phyloP scores from a whole-genome alignment of 1,284 basidiomycete species.

The Austroboletus niveus region DNA sequence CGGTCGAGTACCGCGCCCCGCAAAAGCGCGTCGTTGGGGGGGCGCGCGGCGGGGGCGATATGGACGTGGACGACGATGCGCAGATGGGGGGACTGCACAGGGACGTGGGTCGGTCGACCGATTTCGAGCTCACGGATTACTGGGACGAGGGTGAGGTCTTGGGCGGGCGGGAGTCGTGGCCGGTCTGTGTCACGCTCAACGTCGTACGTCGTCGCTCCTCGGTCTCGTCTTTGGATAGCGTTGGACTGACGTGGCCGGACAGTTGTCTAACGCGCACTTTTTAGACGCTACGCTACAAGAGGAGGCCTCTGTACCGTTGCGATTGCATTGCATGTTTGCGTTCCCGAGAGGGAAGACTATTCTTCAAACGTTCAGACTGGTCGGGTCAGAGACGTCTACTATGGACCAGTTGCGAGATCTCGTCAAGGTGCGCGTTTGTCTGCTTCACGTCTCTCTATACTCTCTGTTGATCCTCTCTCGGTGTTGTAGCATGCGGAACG shows the following conservation, averaged over 20 bases:
- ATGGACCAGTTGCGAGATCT: conserved; percentile 46
- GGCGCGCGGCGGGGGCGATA: conserved; percentile 32
- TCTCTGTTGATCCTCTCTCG: conserved; percentile 1
- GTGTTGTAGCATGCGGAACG: conserved; percentile 51
- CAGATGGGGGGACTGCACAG: conserved; percentile 47
- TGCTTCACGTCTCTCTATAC: background rate
- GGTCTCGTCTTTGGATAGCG: background rate
- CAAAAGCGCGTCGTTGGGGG: conserved; percentile 24
- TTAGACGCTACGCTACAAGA: conserved; percentile 68
- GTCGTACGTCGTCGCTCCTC: conserved; percentile 44
- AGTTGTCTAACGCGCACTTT: conserved; percentile 58
- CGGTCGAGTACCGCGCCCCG: conserved; percentile 54
- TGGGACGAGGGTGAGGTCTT: conserved; percentile 79
- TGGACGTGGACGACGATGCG: conserved; percentile 50
- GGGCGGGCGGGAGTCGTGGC: conserved; percentile 60
- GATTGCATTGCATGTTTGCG: conserved; percentile 60
- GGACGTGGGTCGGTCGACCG: conserved; percentile 43
- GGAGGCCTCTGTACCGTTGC: conserved; percentile 57
- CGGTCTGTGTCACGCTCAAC: conserved; percentile 73
- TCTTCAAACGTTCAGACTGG: conserved; percentile 59
- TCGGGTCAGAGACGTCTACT: conserved; percentile 57
- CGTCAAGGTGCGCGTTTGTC: conserved; percentile 43
- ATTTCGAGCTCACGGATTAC: conserved; percentile 81
- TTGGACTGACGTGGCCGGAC: background rate
- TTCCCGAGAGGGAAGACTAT: conserved; percentile 43